Percentiles rank a stretch among this genome's conserved stretches.
Evolutionary conservation across 306 rosid species (phyloP).

Genomic region (Fagus sylvatica): DNA sequence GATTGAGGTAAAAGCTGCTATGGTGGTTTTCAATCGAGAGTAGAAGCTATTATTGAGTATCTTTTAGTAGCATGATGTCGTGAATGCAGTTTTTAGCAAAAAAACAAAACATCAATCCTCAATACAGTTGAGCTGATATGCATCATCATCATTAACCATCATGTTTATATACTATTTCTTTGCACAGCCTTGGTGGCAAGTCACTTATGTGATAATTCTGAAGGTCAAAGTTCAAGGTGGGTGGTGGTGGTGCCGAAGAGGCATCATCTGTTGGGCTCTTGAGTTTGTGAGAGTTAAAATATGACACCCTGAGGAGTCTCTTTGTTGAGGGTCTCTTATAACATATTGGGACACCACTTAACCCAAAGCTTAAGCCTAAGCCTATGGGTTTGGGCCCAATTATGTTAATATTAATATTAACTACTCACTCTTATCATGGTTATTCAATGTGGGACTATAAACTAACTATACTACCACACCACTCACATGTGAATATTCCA

Average conservation of each 20-base stretch:
- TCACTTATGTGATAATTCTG: not conserved
- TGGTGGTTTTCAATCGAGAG: not conserved
- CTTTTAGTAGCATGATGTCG: not conserved
- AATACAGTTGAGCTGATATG: not conserved
- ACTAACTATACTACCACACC: too few species aligned
- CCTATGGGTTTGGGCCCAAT: too few species aligned
- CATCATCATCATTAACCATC: constrained; percentile 4
- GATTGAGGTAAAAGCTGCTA: constrained; percentile 27
- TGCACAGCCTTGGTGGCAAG: constrained; percentile 4
- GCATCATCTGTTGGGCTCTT: not conserved
- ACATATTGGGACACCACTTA: too few species aligned
- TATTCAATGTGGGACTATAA: too few species aligned
- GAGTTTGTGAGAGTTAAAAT: not conserved
- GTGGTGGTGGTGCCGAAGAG: not conserved
- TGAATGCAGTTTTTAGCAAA: not conserved
- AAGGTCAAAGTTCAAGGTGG: not conserved
- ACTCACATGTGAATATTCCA: too few species aligned
- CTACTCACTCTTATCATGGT: too few species aligned
- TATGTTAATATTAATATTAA: too few species aligned
- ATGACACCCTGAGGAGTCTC: not conserved
- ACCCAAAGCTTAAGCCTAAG: too few species aligned
- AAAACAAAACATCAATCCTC: not conserved
- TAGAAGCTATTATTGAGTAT: constrained; percentile 1
- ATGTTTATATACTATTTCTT: not conserved
- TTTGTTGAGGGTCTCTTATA: not conserved